Evolutionary conservation across 257 asterid species (phyloP), one percentile per base, ranked within the genome.

Genomic region (Leptodermis oblonga): DNA sequence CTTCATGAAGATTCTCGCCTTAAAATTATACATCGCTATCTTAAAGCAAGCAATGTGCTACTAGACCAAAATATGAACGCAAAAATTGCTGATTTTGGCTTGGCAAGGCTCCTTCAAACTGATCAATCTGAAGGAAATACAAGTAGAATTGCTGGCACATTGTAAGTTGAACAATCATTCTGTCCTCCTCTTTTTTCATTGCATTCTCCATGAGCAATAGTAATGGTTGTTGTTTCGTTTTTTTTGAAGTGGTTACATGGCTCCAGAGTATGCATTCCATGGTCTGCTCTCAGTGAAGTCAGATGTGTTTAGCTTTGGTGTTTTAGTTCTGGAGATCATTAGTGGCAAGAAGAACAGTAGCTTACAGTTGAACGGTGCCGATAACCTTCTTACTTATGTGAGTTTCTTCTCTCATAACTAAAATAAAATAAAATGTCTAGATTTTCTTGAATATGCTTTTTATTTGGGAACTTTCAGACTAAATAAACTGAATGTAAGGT

Each of bases 291-390:
- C 83, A 0, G 36, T 43, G 14, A 79, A 79, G 49, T 79, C 81
- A 5, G 83, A 79, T 34, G 81, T 76, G 0, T 76, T 68, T 22
- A 79, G 83, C 42, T 79, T 79, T 23, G 83, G 83, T 0, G 81
- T 76, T 41, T 5, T 79, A 10, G 4, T 76, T 20, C 45, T 79
- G 30, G 78, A 79, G 62, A 79, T 79, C 6, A 22, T 69, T 33
- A 65, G 74, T 58, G 81, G 83, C 1, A 46, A 69, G 39, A 72
- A 48, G 23, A 64, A 71, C 30, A 69, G 34, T 17, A 17, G 9
- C 3, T 72, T 28, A 30, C 73, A 68, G 26, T 43, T 48, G 28
- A 51, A 43, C 54, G 55, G 36, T 5, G 36, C 1, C 5, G 45
- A 73, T 3, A 43, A 60, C 58, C 78, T 79, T 65, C 48, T 64